phyloP scores from a whole-genome alignment of 805 yeast genomes.

The Grigorovia humatica region DNA sequence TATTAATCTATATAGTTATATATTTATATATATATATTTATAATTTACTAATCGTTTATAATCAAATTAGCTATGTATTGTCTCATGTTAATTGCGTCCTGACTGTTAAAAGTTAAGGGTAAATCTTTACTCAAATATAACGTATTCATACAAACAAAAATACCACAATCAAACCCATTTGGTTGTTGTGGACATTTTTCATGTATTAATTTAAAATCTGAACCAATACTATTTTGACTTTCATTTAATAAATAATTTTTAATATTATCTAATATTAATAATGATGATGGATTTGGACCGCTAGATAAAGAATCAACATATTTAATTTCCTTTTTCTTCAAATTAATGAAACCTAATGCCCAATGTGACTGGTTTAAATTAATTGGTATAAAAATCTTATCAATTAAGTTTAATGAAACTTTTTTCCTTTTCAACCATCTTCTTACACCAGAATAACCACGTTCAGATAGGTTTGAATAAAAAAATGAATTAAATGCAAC shows the following conservation, averaged over 20 bases:
- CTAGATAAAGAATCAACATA: conserved; percentile 66
- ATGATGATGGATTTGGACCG: conserved; percentile 30
- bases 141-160: conserved; percentile 75
- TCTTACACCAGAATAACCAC: conserved; percentile 73
- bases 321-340: conserved; percentile 43
- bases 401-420: conserved; percentile 51
- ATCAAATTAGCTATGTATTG: conserved; percentile 31
- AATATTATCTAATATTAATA: conserved; percentile 36
- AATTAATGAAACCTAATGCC: conserved; percentile 77
- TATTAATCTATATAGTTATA: background rate
- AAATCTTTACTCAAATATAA: conserved; percentile 44
- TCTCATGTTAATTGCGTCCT: conserved; percentile 61
- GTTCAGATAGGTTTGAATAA: conserved; percentile 54
- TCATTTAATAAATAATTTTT: conserved; percentile 59
- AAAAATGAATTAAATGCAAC: conserved; percentile 86
- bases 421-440: conserved; percentile 78
- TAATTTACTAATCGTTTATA: background rate
- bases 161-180: conserved; percentile 94
- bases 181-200: conserved; percentile 68
- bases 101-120: conserved; percentile 46
- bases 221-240: conserved; percentile 35
- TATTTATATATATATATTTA: too few relatives aligned
- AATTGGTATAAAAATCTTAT: conserved; percentile 72
- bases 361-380: conserved; percentile 79
- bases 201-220: conserved; percentile 26